Percentiles rank a stretch among this genome's conserved stretches.
These are phyloP conservation scores for Tolypocladium cylindrosporum DNA, from an alignment of 2,329 filamentous ascomycete species.

Conservation along the genomic window DNA sequence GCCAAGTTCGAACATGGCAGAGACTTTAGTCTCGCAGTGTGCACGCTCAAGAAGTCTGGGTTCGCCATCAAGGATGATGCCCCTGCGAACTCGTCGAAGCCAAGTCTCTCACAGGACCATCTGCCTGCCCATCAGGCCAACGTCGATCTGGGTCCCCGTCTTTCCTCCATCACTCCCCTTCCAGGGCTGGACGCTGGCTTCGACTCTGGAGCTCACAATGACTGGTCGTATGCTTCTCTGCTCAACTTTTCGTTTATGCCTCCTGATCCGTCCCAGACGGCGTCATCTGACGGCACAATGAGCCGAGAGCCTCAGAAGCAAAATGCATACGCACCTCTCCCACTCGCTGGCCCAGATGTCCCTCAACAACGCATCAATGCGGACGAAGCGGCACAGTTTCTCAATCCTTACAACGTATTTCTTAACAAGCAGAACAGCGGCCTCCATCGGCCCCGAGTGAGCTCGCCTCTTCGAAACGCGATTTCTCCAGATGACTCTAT, in stretches of 20 bases:
- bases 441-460: constrained; percentile 12
- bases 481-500: constrained; percentile 3
- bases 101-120: neutral
- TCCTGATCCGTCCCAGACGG: neutral
- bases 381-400: constrained; percentile 3
- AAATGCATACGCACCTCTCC: neutral
- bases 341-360: neutral
- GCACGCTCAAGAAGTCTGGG: constrained; percentile 19
- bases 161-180: constrained; percentile 16
- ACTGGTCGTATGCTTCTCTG: constrained; percentile 7
- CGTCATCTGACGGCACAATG: neutral
- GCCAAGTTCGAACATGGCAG: constrained; percentile 18
- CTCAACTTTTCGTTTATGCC: constrained; percentile 2
- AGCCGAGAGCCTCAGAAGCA: neutral
- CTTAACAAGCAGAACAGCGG: constrained; percentile 5
- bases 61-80: constrained; percentile 14
- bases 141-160: constrained; percentile 9
- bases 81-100: neutral
- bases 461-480: constrained; percentile 16
- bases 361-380: neutral
- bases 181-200: neutral
- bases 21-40: constrained; percentile 22
- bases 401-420: constrained; percentile 15
- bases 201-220: constrained; percentile 1
- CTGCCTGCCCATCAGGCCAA: neutral